phyloP scores from a whole-genome alignment of 495 filamentous ascomycete genomes.

The Penicillium turbatum region DNA sequence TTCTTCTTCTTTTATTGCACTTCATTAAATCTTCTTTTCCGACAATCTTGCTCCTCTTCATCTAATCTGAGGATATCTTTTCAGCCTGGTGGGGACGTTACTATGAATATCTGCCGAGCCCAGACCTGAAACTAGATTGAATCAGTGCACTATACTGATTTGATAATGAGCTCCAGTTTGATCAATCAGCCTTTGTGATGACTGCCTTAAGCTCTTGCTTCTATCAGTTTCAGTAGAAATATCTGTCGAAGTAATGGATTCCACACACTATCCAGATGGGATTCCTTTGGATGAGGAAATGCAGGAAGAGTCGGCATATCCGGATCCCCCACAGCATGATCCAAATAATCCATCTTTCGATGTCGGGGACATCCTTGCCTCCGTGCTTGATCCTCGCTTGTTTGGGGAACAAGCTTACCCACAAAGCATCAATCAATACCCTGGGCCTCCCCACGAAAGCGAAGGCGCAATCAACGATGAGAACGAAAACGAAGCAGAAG shows the following conservation, averaged over 20 bases:
- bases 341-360: conserved; percentile 9
- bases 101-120: conserved; percentile 23
- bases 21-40: neutral
- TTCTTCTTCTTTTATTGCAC: neutral
- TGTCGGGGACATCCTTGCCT: conserved; percentile 17
- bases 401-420: conserved; percentile 25
- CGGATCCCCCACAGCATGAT: conserved; percentile 31
- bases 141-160: conserved; percentile 15
- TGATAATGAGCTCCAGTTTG: conserved; percentile 17
- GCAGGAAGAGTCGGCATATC: conserved; percentile 24
- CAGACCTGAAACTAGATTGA: conserved; percentile 14
- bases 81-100: conserved; percentile 18
- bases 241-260: conserved; percentile 8
- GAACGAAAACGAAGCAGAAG: conserved; percentile 11
- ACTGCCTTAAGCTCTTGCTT: neutral
- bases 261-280: conserved; percentile 16
- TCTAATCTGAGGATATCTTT: conserved; percentile 10
- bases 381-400: conserved; percentile 41
- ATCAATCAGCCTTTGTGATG: conserved; percentile 8
- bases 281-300: conserved; percentile 7
- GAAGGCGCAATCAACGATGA: conserved; percentile 11
- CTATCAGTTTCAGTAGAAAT: neutral
- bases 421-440: conserved; percentile 6
- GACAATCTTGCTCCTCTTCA: neutral
- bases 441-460: neutral